phyloP scores from a whole-genome alignment of 352 stramenopile genomes.

The Phytophthora sojae region DNA sequence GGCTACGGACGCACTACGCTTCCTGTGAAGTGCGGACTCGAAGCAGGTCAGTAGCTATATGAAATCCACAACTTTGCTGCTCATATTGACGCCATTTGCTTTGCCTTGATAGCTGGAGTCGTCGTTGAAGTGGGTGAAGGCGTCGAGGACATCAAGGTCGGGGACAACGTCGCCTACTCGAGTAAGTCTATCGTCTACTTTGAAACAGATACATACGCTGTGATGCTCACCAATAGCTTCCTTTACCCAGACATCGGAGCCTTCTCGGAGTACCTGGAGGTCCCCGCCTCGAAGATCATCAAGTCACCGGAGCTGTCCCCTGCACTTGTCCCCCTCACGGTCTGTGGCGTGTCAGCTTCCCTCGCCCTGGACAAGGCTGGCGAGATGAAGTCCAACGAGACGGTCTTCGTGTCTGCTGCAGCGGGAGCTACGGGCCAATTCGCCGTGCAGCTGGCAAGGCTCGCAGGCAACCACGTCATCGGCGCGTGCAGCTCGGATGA shows the following conservation, averaged over 20 bases:
- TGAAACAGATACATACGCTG: neutral
- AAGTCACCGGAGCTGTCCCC: conserved; percentile 30
- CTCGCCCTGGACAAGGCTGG: conserved; percentile 28
- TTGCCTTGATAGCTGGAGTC: conserved; percentile 34
- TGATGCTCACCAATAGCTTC: neutral
- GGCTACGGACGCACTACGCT: conserved; percentile 25
- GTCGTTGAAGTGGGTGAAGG: conserved; percentile 46
- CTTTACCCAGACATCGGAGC: conserved; percentile 41
- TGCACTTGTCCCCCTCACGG: conserved; percentile 42
- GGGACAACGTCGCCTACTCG: conserved; percentile 49
- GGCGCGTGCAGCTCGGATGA: conserved; percentile 27
- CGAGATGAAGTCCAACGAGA: conserved; percentile 32
- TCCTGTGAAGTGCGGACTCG: conserved; percentile 20
- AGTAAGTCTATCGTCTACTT: conserved; percentile 19
- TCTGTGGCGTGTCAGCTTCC: conserved; percentile 48
- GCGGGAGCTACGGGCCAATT: conserved; percentile 27
- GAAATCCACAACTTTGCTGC: neutral
- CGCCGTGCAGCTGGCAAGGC: conserved; percentile 26
- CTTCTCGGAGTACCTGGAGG: conserved; percentile 60
- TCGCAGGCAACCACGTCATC: conserved; percentile 34
- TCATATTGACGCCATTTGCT: neutral
- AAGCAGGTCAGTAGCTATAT: conserved; percentile 26
- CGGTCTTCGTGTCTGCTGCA: conserved; percentile 25
- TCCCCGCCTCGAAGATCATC: conserved; percentile 38
- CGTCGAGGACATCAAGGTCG: conserved; percentile 49